phyloP scores from a whole-genome alignment of 495 filamentous ascomycete genomes.

The Annulohypoxylon stygium region DNA sequence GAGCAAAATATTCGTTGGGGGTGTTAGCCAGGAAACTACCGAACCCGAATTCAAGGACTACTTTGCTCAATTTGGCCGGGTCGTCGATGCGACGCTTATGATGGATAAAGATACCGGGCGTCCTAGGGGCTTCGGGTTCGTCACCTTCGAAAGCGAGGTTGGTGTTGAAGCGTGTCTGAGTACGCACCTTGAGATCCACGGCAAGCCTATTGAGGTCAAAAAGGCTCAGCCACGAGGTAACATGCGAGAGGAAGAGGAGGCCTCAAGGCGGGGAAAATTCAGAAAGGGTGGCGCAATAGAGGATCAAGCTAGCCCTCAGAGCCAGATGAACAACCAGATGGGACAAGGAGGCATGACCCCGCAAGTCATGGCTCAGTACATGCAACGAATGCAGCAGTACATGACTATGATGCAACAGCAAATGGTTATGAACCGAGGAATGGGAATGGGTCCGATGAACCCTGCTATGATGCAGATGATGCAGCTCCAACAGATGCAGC shows the following conservation, averaged over 20 bases:
- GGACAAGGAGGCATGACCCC: slow-evolving; percentile 82
- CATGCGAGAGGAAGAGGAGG: slow-evolving; percentile 89
- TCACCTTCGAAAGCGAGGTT: slow-evolving; percentile 96
- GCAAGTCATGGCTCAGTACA: slow-evolving; percentile 97
- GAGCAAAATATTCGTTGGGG: slow-evolving; percentile 97
- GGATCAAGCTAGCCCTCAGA: slow-evolving; percentile 56
- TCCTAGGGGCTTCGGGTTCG: slow-evolving; percentile 97
- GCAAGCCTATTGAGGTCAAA: slow-evolving; percentile 97
- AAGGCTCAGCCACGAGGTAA: slow-evolving; percentile 97
- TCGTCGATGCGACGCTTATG: slow-evolving; percentile 98
- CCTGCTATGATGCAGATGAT: slow-evolving; percentile 72
- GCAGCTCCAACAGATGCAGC: slow-evolving; percentile 85
- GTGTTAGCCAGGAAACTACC: slow-evolving; percentile 95
- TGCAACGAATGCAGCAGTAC: slow-evolving; percentile 97
- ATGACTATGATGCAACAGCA: slow-evolving; percentile 93
- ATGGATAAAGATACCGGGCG: slow-evolving; percentile 99
- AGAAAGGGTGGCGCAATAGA: slow-evolving; percentile 60
- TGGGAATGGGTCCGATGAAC: slow-evolving; percentile 65
- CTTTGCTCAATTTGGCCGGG: slow-evolving; percentile 95
- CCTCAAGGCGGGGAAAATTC: slow-evolving; percentile 72
- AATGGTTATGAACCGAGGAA: slow-evolving; percentile 72
- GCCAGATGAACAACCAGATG: slow-evolving; percentile 58
- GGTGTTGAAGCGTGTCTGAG: slow-evolving; percentile 92
- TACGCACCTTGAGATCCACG: slow-evolving; percentile 84
- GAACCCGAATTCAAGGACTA: slow-evolving; percentile 96